These are phyloP conservation scores for Populus nigra DNA, from an alignment of 345 rosid species.

Conservation along the genomic window DNA sequence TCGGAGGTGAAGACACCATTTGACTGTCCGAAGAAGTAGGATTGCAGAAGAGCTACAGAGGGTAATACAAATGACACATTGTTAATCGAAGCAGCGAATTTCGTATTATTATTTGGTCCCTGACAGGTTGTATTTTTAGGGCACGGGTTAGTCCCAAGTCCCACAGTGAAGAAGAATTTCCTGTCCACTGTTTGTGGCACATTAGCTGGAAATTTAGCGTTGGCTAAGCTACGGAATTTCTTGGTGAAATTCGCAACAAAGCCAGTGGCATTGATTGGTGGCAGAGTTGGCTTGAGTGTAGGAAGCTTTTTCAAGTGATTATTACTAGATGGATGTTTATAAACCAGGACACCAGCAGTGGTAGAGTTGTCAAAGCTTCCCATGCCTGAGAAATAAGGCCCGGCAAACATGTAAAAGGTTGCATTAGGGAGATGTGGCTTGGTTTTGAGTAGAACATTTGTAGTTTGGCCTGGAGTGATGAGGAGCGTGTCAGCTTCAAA, in stretches of 20 bases:
- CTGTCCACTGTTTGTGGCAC: conserved; percentile 24
- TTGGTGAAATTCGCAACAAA: conserved; percentile 19
- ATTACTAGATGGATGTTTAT: conserved; percentile 7
- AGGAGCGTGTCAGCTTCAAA: conserved; percentile 17
- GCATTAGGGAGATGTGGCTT: conserved; percentile 24
- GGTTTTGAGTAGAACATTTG: conserved; percentile 28
- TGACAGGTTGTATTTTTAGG: conserved; percentile 26
- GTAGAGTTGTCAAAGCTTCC: conserved; percentile 29
- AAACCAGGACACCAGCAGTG: conserved; percentile 18
- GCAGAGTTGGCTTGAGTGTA: conserved; percentile 16
- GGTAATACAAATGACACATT: conserved; percentile 24
- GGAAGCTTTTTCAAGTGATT: neutral
- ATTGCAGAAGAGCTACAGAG: conserved; percentile 19
- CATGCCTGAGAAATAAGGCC: conserved; percentile 24
- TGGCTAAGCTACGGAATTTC: conserved; percentile 24
- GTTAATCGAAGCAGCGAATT: conserved; percentile 27
- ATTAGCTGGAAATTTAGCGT: conserved; percentile 19
- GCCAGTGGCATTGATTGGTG: conserved; percentile 16
- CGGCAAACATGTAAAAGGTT: conserved; percentile 23
- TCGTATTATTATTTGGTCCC: conserved; percentile 26
- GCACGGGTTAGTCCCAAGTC: conserved; percentile 26
- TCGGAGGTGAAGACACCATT: conserved; percentile 21
- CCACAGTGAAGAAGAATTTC: conserved; percentile 24
- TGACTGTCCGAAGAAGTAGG: conserved; percentile 20
- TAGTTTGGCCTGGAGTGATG: conserved; percentile 31